A percentile compares a stretch with the other conserved stretches of the same genome.
These are phyloP conservation scores for Cladosporium velox DNA, from an alignment of 2,329 filamentous ascomycete genomes.

Conservation along the genomic window DNA sequence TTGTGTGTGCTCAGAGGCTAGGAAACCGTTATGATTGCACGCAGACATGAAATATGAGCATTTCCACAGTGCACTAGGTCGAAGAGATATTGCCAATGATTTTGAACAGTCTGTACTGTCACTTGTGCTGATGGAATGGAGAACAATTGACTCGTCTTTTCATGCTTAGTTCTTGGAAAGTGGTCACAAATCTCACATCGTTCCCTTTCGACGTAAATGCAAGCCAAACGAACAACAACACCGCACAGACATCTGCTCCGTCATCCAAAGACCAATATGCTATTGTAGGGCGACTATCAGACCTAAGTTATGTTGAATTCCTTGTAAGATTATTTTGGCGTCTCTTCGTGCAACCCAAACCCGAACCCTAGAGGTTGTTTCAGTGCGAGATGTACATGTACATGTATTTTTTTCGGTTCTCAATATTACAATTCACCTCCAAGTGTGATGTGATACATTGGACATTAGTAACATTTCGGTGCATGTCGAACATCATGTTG, in stretches of 20 bases:
- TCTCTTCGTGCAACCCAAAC: background rate
- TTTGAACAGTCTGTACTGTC: background rate
- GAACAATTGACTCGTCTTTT: accelerated
- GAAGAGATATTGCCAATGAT: background rate
- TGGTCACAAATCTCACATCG: background rate
- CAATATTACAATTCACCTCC: background rate
- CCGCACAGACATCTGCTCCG: background rate
- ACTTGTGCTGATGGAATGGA: background rate
- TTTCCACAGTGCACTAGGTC: background rate
- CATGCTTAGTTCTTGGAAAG: too few species aligned
- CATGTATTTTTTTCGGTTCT: background rate
- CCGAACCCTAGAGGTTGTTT: background rate
- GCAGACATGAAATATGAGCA: background rate
- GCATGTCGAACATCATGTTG: background rate
- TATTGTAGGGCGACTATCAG: background rate
- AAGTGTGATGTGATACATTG: background rate
- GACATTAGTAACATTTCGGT: background rate
- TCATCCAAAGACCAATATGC: background rate
- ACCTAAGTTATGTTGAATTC: background rate
- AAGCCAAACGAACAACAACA: background rate
- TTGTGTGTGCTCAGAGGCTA: background rate
- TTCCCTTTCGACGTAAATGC: background rate
- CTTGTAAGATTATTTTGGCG: background rate
- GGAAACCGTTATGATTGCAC: background rate
- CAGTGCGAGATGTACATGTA: background rate